Base-by-base conservation (phyloP, 495 filamentous ascomycete genomes). In the Clavariopsis aquatica region DNA sequence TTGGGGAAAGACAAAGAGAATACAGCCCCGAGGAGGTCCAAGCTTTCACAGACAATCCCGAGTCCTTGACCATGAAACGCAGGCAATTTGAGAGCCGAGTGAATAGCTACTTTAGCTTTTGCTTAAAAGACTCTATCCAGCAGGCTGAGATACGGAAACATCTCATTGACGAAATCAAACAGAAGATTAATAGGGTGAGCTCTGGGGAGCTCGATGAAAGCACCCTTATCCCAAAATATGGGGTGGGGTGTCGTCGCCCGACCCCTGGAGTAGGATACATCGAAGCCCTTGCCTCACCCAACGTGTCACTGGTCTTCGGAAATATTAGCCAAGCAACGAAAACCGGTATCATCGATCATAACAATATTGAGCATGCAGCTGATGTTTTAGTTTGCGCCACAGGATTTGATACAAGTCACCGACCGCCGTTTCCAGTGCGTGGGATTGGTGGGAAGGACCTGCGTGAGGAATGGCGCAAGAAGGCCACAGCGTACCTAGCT, bases 361-460 rank as follows among this genome's bases (percentile, higher is more conserved):
- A 66, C 17, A 64, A 64, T 5, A 27, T n/a, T 23, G 7, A 43
- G 2, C 46, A 55, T 15, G 22, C 12, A 19, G 41, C 60, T 12
- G 60, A 69, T 26, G 60, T 57, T 2, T 26, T 69, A 1, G 34
- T 66, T 4, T 66, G 62, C 28, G 66, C 66, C 8, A 69, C 66
- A 6, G 66, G 66, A 20, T 69, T 69, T 31, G 43, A 69, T 38
- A 59, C 43, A n/a, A 38, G 1, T 9, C 56, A 49, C 49, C 20
- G n/a, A 10, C 66, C 60, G 0, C 53, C 23, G 7, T 69, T 64
- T 27, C 46, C 57, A 1, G 23, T 69, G 3, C 1, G 53, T 41
- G 61, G 66, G 12, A 20, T 23, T 0, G 34, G 60, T 19, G 53
- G 46, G 15, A 5, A 9, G 41, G 26, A 60, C 23, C 57, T 60